phyloP scores from a whole-genome alignment of 2,329 filamentous ascomycete genomes.

The Exophiala spinifera region DNA sequence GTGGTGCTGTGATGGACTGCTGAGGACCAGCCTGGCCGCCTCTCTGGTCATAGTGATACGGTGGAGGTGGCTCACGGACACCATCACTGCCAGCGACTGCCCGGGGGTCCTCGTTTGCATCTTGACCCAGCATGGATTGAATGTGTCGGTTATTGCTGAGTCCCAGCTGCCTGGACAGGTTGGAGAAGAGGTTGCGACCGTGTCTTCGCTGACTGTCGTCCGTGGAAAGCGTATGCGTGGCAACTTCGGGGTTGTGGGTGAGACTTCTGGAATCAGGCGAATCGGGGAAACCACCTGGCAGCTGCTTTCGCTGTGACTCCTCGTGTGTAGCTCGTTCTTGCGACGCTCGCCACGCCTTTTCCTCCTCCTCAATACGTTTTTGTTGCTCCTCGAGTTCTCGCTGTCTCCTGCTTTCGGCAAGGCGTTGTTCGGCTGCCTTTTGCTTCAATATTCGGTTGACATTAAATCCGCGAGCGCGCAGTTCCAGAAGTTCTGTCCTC shows the following conservation, averaged over 20 bases:
- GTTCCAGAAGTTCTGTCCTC: conserved; percentile 74
- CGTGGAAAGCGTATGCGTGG: conserved; percentile 8
- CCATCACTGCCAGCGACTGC: conserved; percentile 4
- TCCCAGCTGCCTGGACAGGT: conserved; percentile 64
- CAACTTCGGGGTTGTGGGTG: conserved; percentile 30
- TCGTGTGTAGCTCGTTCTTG: conserved; percentile 35
- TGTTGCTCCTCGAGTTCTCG: conserved; percentile 72
- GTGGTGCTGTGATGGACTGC: conserved; percentile 37
- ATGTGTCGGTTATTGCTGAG: conserved; percentile 45
- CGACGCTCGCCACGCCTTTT: conserved; percentile 48
- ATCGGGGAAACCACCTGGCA: conserved; percentile 73
- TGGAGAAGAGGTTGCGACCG: conserved; percentile 62
- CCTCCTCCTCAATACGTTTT: conserved; percentile 61
- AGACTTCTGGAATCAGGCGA: conserved; percentile 48
- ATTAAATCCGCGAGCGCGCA: conserved; percentile 89
- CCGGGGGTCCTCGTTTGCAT: conserved; percentile 7
- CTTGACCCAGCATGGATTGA: conserved; percentile 34
- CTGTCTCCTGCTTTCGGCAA: conserved; percentile 78
- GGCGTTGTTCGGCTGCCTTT: conserved; percentile 80
- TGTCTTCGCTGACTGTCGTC: conserved; percentile 42
- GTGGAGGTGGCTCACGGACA: conserved; percentile 36
- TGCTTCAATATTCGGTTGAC: conserved; percentile 88
- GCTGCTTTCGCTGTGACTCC: conserved; percentile 42
- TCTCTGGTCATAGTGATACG: conserved; percentile 37
- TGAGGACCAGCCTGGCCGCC: conserved; percentile 27